Evolutionary conservation across 805 yeast genomes (phyloP).

Genomic region (Lipomyces spencermartinsiae): DNA sequence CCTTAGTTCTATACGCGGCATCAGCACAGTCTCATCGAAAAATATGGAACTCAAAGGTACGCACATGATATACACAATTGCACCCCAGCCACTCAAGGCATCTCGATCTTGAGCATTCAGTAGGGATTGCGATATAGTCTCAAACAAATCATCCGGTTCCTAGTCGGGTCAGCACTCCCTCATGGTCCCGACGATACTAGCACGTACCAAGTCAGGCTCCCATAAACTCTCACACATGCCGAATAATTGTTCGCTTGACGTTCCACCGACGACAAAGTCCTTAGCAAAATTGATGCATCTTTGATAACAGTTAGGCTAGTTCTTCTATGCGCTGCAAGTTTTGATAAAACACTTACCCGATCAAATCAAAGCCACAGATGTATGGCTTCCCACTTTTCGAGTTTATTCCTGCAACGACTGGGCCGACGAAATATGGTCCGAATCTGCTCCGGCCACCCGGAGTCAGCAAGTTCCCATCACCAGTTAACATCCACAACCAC

Average conservation of each 20-base stretch:
- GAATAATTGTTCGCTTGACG: slow-evolving; percentile 93
- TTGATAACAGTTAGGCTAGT: not conserved
- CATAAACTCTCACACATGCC: slow-evolving; percentile 98
- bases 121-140: slow-evolving; percentile 91
- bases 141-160: slow-evolving; percentile 94
- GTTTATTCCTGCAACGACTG: slow-evolving; percentile 93
- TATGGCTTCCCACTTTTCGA: slow-evolving; percentile 84
- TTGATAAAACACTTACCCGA: slow-evolving; percentile 56
- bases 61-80: slow-evolving; percentile 80
- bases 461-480: slow-evolving; percentile 14
- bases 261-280: slow-evolving; percentile 94
- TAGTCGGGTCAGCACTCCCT: not conserved
- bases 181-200: not conserved
- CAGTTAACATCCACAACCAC: not conserved
- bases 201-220: slow-evolving; percentile 72
- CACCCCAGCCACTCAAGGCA: slow-evolving; percentile 98
- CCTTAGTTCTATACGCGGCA: slow-evolving; percentile 62
- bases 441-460: slow-evolving; percentile 40
- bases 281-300: slow-evolving; percentile 87
- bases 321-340: not conserved
- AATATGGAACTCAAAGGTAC: not conserved
- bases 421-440: slow-evolving; percentile 97
- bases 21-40: not conserved
- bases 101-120: slow-evolving; percentile 97
- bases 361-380: slow-evolving; percentile 92